A percentile compares a stretch with the other conserved stretches of the same genome.
These are phyloP conservation scores for Coprinopsis cinerea DNA, from an alignment of 768 basidiomycete genomes.

Conservation along the genomic window DNA sequence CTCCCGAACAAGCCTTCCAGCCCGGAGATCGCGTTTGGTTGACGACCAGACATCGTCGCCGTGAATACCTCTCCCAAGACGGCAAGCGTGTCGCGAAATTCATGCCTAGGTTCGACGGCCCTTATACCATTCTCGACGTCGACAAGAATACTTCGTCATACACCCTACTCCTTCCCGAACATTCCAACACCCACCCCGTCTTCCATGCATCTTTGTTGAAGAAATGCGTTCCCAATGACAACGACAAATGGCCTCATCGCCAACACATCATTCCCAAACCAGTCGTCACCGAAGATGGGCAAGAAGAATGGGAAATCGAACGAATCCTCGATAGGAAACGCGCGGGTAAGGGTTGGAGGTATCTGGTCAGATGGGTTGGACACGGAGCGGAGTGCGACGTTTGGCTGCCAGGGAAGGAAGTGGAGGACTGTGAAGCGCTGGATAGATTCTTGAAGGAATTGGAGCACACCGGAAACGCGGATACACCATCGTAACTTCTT, in stretches of 20 bases:
- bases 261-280: not conserved
- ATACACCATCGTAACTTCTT: not conserved
- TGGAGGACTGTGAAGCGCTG: too few species aligned
- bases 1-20: not conserved
- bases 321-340: constrained; percentile 21
- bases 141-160: constrained; percentile 18
- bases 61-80: constrained; percentile 24
- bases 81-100: constrained; percentile 33
- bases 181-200: constrained; percentile 23
- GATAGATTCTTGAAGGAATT: too few species aligned
- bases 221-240: not conserved
- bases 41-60: constrained; percentile 24
- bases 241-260: not conserved
- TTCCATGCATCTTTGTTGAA: constrained; percentile 28
- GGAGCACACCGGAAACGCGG: not conserved
- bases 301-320: constrained; percentile 19
- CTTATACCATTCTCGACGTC: constrained; percentile 13
- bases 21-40: constrained; percentile 18
- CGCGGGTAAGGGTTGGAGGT: constrained; percentile 23
- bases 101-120: constrained; percentile 31
- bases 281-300: constrained; percentile 5
- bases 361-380: constrained; percentile 26
- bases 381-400: constrained; percentile 23
- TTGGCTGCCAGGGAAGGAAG: too few species aligned
- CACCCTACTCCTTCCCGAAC: constrained; percentile 23